Percentiles rank a stretch among this genome's conserved stretches.
Conservation (phyloP, 208 protist species). For the Leishmania gerbilli region DNA sequence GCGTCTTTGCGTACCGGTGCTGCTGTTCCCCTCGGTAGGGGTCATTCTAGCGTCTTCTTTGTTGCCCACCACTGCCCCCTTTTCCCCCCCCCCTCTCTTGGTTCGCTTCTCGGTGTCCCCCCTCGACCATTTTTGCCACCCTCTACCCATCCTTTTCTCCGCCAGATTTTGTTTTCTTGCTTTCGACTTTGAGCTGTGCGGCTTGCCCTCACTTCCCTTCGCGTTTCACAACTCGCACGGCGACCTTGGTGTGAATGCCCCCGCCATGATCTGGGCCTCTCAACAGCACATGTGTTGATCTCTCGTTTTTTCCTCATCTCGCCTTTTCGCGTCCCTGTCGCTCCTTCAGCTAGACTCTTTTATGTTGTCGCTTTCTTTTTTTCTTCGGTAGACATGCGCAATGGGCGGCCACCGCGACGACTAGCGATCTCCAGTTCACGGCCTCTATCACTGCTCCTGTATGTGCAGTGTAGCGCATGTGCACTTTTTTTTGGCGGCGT, state of each 20-base stretch:
- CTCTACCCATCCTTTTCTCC: not conserved
- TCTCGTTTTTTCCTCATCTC: not conserved
- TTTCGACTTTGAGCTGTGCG: not conserved
- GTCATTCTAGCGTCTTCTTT: not conserved
- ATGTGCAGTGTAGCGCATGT: not conserved
- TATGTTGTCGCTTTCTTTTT: not conserved
- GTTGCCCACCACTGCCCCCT: not conserved
- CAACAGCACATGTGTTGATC: not conserved
- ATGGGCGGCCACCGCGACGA: not conserved
- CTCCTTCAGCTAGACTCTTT: not conserved
- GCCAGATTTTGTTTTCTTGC: not conserved
- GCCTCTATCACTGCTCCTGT: not conserved
- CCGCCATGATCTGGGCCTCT: not conserved
- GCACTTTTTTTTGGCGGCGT: not conserved
- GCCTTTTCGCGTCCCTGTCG: not conserved
- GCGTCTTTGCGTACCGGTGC: not conserved
- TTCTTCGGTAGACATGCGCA: not conserved
- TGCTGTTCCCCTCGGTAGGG: not conserved
- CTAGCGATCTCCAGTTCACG: not conserved
- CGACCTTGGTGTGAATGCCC: not conserved
- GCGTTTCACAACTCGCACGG: not conserved
- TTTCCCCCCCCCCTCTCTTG: not conserved
- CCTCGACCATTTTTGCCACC: not conserved
- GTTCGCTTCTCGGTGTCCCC: not conserved
- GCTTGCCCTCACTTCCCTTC: not conserved